These are phyloP conservation scores for Candida methanosorbosa DNA, from an alignment of 805 yeast genomes.

Conservation along the genomic window DNA sequence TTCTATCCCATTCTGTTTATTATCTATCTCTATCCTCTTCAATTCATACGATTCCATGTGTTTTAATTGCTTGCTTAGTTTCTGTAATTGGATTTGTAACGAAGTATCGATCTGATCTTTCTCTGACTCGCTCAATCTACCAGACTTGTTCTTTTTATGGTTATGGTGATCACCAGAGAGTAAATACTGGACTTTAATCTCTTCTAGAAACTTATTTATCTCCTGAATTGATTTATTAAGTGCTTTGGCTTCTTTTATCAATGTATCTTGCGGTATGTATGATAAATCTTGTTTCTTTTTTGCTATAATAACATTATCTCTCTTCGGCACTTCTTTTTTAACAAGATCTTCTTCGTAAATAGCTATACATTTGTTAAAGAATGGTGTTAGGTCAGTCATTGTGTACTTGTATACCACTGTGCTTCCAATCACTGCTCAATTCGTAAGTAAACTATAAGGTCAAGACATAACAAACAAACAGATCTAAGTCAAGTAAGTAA, in stretches of 20 bases:
- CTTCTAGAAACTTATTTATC: constrained; percentile 24
- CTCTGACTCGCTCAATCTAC: constrained; percentile 13
- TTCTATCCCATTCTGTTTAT: constrained; percentile 10
- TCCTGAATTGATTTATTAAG: constrained; percentile 25
- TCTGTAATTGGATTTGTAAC: constrained; percentile 41
- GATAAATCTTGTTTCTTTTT: background rate
- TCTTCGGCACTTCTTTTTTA: constrained; percentile 1
- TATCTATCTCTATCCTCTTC: constrained; percentile 25
- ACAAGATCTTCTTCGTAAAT: constrained; percentile 30
- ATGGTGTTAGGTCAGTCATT: constrained; percentile 42
- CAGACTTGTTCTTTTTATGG: constrained; percentile 10
- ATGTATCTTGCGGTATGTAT: constrained; percentile 24
- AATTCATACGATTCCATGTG: constrained; percentile 43
- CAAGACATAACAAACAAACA: too few relatives aligned
- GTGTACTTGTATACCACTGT: too few relatives aligned
- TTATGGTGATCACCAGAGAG: constrained; percentile 15
- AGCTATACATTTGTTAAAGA: constrained; percentile 36
- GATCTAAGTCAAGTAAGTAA: too few relatives aligned
- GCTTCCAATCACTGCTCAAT: too few relatives aligned
- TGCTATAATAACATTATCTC: background rate
- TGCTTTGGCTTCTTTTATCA: constrained; percentile 30
- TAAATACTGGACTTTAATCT: constrained; percentile 27
- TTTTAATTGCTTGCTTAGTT: constrained; percentile 41
- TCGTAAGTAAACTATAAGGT: too few relatives aligned
- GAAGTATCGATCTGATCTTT: constrained; percentile 45